Conservation (phyloP, 108 stramenopile genomes). For the Stephanodiscus minutulus region DNA sequence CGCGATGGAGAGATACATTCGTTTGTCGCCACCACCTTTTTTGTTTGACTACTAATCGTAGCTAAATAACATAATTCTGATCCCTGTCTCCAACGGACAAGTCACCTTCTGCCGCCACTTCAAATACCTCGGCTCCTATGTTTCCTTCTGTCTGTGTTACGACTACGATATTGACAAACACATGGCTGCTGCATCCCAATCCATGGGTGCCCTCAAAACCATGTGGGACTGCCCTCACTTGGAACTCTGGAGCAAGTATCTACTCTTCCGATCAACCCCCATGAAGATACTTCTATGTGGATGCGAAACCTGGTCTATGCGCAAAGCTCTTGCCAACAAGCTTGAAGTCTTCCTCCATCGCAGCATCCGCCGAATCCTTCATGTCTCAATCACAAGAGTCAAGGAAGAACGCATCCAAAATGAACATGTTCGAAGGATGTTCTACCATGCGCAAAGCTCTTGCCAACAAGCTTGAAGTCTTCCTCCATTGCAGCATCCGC, state of each 20-base stretch:
- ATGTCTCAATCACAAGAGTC: neutral
- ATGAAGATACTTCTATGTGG: slow-evolving; percentile 3
- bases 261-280: neutral
- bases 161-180: slow-evolving; percentile 1
- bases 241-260: neutral
- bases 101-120: neutral
- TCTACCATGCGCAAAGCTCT: neutral
- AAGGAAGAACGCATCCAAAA: slow-evolving; percentile 7
- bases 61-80: too few relatives aligned
- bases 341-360: slow-evolving; percentile 8
- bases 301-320: slow-evolving; percentile 2
- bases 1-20: too few relatives aligned
- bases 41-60: too few relatives aligned
- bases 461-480: slow-evolving; percentile 2
- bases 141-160: neutral
- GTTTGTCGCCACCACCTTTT: too few relatives aligned
- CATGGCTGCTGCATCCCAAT: neutral
- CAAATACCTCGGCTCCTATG: neutral
- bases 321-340: neutral
- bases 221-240: neutral
- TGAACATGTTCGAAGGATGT: slow-evolving; percentile 7
- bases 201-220: slow-evolving; percentile 1
- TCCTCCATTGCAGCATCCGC: neutral
- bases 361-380: slow-evolving; percentile 2
- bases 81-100: too few relatives aligned